Evolutionary conservation across 1,284 basidiomycete species (phyloP).

Genomic region (Exobasidium rhododendri): DNA sequence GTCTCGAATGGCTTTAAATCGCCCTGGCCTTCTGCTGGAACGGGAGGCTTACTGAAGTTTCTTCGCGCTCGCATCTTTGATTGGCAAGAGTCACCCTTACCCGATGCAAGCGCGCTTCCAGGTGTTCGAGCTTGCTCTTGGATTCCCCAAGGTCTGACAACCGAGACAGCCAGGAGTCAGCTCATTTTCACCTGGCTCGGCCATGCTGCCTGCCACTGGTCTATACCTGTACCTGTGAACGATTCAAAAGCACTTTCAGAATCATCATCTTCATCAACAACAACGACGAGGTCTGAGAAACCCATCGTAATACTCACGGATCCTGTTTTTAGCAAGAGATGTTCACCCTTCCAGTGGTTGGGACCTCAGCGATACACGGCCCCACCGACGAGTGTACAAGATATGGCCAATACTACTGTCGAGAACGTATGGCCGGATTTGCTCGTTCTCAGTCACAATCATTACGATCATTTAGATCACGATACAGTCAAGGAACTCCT

Average conservation of each 20-base stretch:
- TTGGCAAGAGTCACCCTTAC: slow-evolving; percentile 34
- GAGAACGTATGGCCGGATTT: slow-evolving; percentile 36
- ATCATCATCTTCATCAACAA: background rate
- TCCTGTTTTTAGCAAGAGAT: slow-evolving; percentile 34
- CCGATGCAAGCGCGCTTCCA: slow-evolving; percentile 10
- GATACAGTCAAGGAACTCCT: slow-evolving; percentile 31
- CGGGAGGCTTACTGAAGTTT: slow-evolving; percentile 26
- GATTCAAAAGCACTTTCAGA: background rate
- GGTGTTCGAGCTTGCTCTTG: background rate
- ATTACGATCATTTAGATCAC: slow-evolving; percentile 45
- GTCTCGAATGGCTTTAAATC: slow-evolving; percentile 21
- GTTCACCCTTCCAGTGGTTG: slow-evolving; percentile 38
- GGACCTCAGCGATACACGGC: slow-evolving; percentile 37
- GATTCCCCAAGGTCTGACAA: background rate
- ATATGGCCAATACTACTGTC: slow-evolving; percentile 22
- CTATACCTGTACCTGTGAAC: slow-evolving; percentile 23
- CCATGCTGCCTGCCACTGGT: slow-evolving; percentile 35
- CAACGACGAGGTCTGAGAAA: slow-evolving; percentile 7
- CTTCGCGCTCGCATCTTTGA: slow-evolving; percentile 33
- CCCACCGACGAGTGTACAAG: slow-evolving; percentile 31
- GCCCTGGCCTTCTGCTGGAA: slow-evolving; percentile 30
- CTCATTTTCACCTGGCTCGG: slow-evolving; percentile 42
- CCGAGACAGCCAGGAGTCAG: background rate
- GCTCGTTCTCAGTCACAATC: slow-evolving; percentile 38
- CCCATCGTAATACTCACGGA: slow-evolving; percentile 33